Base-by-base conservation (phyloP, 139 green algal species). In the Mesostigma viride region DNA sequence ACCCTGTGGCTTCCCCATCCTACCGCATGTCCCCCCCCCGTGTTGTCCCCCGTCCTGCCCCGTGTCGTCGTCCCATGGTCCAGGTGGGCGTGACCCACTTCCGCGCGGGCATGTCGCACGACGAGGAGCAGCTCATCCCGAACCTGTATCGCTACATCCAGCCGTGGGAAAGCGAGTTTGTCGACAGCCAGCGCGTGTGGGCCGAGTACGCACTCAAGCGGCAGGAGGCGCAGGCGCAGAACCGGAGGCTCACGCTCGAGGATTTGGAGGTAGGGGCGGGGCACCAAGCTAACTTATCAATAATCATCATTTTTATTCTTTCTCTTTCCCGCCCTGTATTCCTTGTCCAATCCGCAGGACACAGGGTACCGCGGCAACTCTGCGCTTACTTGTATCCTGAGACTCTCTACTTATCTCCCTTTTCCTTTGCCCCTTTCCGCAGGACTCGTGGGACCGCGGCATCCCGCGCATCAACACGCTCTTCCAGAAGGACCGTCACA, bases 381-480 rank as follows among this genome's bases (percentile, higher is more conserved):
- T n/a, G n/a, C n/a, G n/a, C n/a, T n/a, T n/a, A n/a, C n/a, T n/a
- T n/a, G n/a, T n/a, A n/a, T n/a, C 80, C 95, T 75, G 90, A 96
- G 80, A n/a, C n/a, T n/a, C n/a, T n/a, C n/a, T n/a, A n/a, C n/a
- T n/a, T n/a, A n/a, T n/a, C n/a, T n/a, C n/a, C n/a, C n/a, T n/a
- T n/a, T n/a, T n/a, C n/a, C n/a, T n/a, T n/a, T n/a, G n/a, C n/a
- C n/a, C n/a, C n/a, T n/a, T n/a, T n/a, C n/a, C n/a, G n/a, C n/a
- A n/a, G 51, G 94, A 99, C 79, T 87, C 73, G 31, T 99, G 94
- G 94, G 94, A 99, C 84, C 85, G 94, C 47, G 94, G 94, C 60
- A 96, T 99, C 70, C 94, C 94, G 0, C 83, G 94, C 70, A 97
- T 99, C 87, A 98, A 99, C 84, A 99, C 94, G 31, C 88, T 99